phyloP scores from a whole-genome alignment of 2,329 filamentous ascomycete species.

The Xylaria sp. region DNA sequence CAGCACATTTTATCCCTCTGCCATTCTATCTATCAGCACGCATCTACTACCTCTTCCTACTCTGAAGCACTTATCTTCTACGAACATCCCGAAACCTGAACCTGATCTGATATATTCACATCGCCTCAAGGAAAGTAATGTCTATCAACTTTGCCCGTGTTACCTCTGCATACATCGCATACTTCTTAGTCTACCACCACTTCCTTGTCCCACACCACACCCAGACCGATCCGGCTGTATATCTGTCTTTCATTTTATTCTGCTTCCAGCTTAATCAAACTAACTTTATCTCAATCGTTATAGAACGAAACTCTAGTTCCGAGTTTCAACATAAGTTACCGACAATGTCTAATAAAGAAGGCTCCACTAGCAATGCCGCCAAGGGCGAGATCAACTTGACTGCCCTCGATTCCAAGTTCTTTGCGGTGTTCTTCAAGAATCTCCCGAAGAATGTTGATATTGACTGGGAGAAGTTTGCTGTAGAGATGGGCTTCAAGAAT shows the following conservation, averaged over 20 bases:
- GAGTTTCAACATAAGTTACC: background rate
- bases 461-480: conserved; percentile 38
- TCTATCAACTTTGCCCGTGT: background rate
- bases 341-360: conserved; percentile 22
- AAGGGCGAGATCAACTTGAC: conserved; percentile 12
- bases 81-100: background rate
- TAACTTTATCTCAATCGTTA: too few species aligned
- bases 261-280: too few species aligned
- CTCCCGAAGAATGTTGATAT: conserved; percentile 35
- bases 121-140: background rate
- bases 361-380: background rate
- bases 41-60: background rate
- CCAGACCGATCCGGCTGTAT: background rate
- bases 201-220: background rate
- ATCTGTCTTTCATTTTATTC: too few species aligned
- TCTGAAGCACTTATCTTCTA: background rate
- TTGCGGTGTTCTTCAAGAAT: conserved; percentile 35
- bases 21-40: background rate
- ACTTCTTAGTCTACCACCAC: background rate
- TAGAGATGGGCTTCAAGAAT: conserved; percentile 37
- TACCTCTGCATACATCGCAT: background rate
- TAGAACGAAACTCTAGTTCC: background rate
- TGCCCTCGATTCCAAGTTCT: conserved; percentile 37
- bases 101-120: background rate
- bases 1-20: background rate